Evolutionary conservation across 768 basidiomycete species (phyloP), one percentile per base, ranked within the genome.

Genomic region (Cytidiella melzeri): DNA sequence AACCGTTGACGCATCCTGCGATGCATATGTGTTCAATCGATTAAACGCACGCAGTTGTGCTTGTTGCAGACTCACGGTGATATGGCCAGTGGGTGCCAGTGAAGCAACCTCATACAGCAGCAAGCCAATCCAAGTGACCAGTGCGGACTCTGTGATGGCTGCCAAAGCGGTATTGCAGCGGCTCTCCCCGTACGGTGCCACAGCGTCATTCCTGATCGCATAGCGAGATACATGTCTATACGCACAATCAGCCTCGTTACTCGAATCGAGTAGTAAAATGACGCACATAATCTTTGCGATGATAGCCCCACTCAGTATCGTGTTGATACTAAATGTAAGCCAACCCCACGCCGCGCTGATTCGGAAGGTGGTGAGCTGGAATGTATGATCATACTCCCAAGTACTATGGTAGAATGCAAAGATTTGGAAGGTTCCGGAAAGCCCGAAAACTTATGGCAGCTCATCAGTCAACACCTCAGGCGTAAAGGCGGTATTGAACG

Each of bases 301-400:
- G 41, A 63, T 63, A 20, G 53, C 53, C 25, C 48, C 46, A 0
- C 57, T 61, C 34, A 63, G 48, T 23, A 57, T 12, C 1, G 61
- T 57, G 45, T 63, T 61, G 27, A 46, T 48, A 19, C 38, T 40
- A 43, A 63, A 55, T 52, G 58, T 57, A 50, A 54, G 52, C 58
- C 58, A 63, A 12, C 60, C 61, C 61, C 61, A 63, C 2, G 56
- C 59, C 19, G 57, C 56, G 9, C 50, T 53, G 47, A 63, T 58
- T 25, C 58, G 26, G 21, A 58, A 45, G 4, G 61, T 55, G 26
- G 57, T 34, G 18, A 24, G 34, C 30, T 37, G 39, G 10, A 52
- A 15, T 5, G 23, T 25, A 19, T 19, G 10, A 11, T 30, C 38
- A 28, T 41, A 52, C 21, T 20, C 15, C 9, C 13, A 20, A 2